A percentile compares a stretch with the other conserved stretches of the same genome.
Evolutionary conservation across 1,284 basidiomycete genomes (phyloP).

Genomic region (Marasmius oreades): DNA sequence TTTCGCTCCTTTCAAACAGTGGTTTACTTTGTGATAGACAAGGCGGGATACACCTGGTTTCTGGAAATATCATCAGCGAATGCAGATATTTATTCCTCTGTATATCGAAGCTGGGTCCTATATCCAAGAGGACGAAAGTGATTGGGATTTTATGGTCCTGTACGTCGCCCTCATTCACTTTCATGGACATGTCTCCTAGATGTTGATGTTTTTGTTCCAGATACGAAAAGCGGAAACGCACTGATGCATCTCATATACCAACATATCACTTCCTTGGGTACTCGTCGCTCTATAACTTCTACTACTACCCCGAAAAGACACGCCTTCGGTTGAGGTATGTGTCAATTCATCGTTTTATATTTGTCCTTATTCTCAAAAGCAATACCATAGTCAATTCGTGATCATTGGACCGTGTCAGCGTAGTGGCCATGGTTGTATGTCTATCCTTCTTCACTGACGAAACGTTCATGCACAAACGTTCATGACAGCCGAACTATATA

Average conservation of each 20-base stretch:
- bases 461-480: neutral
- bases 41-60: constrained; percentile 90
- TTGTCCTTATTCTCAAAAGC: constrained; percentile 4
- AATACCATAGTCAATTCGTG: constrained; percentile 77
- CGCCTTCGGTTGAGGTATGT: constrained; percentile 79
- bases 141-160: constrained; percentile 86
- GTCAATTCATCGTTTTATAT: neutral
- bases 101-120: constrained; percentile 97
- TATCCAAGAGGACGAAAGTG: constrained; percentile 85
- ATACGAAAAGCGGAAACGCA: constrained; percentile 79
- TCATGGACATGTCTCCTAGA: neutral
- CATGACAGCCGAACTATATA: constrained; percentile 78
- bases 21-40: constrained; percentile 32
- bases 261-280: constrained; percentile 93
- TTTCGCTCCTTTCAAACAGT: constrained; percentile 3
- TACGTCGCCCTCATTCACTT: constrained; percentile 36
- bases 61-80: constrained; percentile 87
- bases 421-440: constrained; percentile 86
- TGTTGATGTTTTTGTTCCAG: constrained; percentile 33
- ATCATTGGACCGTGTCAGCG: constrained; percentile 90
- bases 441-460: neutral
- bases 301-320: constrained; percentile 86
- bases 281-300: constrained; percentile 90
- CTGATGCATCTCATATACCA: constrained; percentile 38
- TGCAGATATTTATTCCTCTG: constrained; percentile 92